Evolutionary conservation across 2,329 filamentous ascomycete species (phyloP).

Genomic region (Talaromyces amestolkiae): DNA sequence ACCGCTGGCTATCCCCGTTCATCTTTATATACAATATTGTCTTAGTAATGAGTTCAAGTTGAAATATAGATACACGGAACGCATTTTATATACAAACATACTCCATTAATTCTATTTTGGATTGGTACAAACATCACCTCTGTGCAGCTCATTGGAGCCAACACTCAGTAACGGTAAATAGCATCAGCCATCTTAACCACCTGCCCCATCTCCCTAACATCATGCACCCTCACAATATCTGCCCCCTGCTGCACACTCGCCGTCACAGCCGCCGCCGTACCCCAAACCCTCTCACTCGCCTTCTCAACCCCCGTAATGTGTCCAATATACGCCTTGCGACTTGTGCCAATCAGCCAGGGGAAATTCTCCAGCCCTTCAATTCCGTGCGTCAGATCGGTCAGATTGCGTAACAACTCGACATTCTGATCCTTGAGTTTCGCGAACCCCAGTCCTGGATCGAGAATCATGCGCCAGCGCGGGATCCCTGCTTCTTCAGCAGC

Average conservation of each 20-base stretch:
- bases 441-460: constrained; percentile 93
- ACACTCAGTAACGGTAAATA: constrained; percentile 63
- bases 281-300: constrained; percentile 71
- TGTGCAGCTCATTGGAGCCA: not conserved
- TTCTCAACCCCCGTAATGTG: constrained; percentile 71
- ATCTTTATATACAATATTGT: constrained; percentile 3
- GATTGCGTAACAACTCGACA: constrained; percentile 68
- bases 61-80: constrained; percentile 1
- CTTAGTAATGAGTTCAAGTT: constrained; percentile 11
- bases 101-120: not conserved
- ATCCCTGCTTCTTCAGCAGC: constrained; percentile 81
- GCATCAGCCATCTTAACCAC: constrained; percentile 87
- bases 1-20: not conserved
- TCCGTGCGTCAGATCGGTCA: constrained; percentile 58
- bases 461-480: constrained; percentile 86
- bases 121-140: not conserved
- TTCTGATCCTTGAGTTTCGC: constrained; percentile 83
- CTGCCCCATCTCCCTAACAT: constrained; percentile 79
- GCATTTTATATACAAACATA: not conserved
- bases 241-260: constrained; percentile 83
- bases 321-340: constrained; percentile 87
- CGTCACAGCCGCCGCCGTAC: constrained; percentile 83
- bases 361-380: constrained; percentile 53
- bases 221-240: constrained; percentile 89
- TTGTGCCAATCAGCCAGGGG: constrained; percentile 86